Evolutionary conservation across 2,329 filamentous ascomycete genomes (phyloP), one percentile per base, ranked within the genome.

Genomic region (Chaetomium globosum): DNA sequence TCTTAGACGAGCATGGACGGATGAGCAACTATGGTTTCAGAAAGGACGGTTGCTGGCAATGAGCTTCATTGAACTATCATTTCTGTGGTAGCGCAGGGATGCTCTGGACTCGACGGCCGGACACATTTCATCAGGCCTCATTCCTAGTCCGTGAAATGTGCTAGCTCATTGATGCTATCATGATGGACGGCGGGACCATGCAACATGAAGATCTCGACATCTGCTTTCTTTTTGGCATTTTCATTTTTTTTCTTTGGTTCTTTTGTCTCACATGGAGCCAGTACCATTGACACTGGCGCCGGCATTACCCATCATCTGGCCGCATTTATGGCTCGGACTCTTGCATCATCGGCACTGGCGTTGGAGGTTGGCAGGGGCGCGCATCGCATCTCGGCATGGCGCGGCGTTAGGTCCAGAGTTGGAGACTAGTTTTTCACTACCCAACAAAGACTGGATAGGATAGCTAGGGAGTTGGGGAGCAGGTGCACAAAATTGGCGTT

Each of bases 401-500:
- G 8, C 28, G 33, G 54, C 54, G 33, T 54, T 19, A 10, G 28
- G 28, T 54, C 19, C 28, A 30, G 52, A 54, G 28, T 54, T 31
- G 52, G 28, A 54, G 16, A 43, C 16, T n/a, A n/a, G 16, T n/a
- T 43, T 36, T 30, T 53, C 6, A 19, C 26, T 10, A 23, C 12
- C 16, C 52, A n/a, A 26, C 33, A 57, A 28, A 23, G 54, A 57
- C 26, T 57, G 54, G 54, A 57, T 57, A 59, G 28, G 26, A 51
- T 57, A 36, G 36, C 39, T 57, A 51, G 19, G 26, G 33, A 33
- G 4, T 55, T 39, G 53, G 31, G 56, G 28, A 51, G 9, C 10
- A 43, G 16, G 5, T 16, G 21, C 33, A 43, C 7, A 7, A 43
- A 46, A 43, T n/a, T 43, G 54, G 33, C 54, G 23, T 57, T 43